A percentile compares a stretch with the other conserved stretches of the same genome.
Conservation (phyloP, 768 basidiomycete genomes). For the Collybia sordida region DNA sequence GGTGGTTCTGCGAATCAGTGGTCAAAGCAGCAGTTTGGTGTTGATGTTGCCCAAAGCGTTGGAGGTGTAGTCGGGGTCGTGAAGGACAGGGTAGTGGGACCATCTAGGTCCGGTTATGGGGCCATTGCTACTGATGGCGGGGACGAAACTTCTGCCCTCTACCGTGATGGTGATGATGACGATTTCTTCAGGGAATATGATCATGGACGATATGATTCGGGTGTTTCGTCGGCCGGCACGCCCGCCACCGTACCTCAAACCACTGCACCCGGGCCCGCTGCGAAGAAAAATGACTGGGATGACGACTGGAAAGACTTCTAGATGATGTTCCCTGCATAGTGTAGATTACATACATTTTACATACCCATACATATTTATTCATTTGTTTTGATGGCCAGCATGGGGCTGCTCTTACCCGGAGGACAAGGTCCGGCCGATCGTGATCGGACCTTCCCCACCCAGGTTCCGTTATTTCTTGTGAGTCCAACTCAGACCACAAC, state of each 20-base stretch:
- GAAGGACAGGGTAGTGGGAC: conserved; percentile 55
- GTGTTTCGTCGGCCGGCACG: conserved; percentile 14
- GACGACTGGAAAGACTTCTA: conserved; percentile 85
- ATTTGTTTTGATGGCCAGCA: neutral
- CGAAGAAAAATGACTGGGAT: conserved; percentile 64
- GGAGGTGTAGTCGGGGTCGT: conserved; percentile 68
- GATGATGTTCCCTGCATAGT: conserved; percentile 13
- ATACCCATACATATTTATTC: conserved; percentile 1
- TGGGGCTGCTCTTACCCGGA: neutral
- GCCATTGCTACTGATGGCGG: conserved; percentile 44
- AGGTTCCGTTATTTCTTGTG: conserved; percentile 3
- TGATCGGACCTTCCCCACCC: conserved; percentile 23
- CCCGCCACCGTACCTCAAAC: conserved; percentile 4
- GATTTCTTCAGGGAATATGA: conserved; percentile 59
- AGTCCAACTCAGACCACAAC: conserved; percentile 4
- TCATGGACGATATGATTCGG: conserved; percentile 26
- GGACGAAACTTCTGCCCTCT: conserved; percentile 60
- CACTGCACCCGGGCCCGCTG: conserved; percentile 12
- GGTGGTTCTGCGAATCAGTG: conserved; percentile 73
- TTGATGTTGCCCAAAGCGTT: conserved; percentile 82
- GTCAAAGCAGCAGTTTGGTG: conserved; percentile 75
- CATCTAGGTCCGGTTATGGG: conserved; percentile 51
- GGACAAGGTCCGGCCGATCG: conserved; percentile 34
- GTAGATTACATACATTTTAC: neutral
- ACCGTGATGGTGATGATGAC: conserved; percentile 66